These are phyloP conservation scores for Anthostomella pinea DNA, from an alignment of 2,329 filamentous ascomycete species.

Conservation along the genomic window DNA sequence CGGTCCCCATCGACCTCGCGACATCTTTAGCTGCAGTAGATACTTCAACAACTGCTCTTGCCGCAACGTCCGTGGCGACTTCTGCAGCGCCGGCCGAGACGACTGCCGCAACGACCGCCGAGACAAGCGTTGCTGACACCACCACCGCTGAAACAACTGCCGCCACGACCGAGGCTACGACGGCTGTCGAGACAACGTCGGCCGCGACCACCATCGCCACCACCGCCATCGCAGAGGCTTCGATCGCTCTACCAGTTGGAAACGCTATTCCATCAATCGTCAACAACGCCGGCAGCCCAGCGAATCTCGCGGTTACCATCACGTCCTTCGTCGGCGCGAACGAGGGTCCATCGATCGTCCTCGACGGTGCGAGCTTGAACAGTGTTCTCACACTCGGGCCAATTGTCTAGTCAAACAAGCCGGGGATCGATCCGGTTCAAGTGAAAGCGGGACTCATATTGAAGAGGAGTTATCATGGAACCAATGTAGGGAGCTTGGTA, in stretches of 20 bases:
- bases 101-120: neutral
- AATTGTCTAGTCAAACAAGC: slow-evolving; percentile 9
- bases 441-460: too few species aligned
- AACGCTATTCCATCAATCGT: slow-evolving; percentile 11
- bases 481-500: neutral
- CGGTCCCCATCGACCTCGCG: slow-evolving; percentile 2
- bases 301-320: slow-evolving; percentile 12
- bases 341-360: slow-evolving; percentile 26
- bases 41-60: neutral
- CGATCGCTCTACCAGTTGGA: slow-evolving; percentile 17
- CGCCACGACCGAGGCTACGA: neutral
- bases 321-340: slow-evolving; percentile 25
- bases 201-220: slow-evolving; percentile 8
- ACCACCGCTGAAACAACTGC: slow-evolving; percentile 2
- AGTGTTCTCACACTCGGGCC: slow-evolving; percentile 26
- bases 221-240: slow-evolving; percentile 13
- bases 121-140: too few species aligned
- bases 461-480: too few species aligned
- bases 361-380: slow-evolving; percentile 23
- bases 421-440: neutral
- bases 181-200: slow-evolving; percentile 1
- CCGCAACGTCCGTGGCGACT: neutral
- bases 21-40: slow-evolving; percentile 1
- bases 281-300: slow-evolving; percentile 13
- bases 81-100: neutral